These are phyloP conservation scores for Aspergillus nidulans DNA, from an alignment of 495 filamentous ascomycete genomes.

Conservation along the genomic window DNA sequence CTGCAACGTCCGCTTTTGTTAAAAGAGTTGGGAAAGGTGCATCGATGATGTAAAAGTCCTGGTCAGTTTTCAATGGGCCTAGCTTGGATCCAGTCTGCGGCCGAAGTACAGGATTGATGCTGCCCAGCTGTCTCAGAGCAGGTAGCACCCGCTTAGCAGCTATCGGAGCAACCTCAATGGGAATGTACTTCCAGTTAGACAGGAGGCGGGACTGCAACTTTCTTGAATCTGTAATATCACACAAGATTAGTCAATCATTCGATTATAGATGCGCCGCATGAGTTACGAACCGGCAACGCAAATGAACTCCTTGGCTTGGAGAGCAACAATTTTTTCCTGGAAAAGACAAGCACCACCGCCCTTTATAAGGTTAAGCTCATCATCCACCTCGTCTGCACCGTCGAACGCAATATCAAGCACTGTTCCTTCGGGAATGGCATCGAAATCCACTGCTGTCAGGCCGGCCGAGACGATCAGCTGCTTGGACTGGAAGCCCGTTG, in stretches of 20 bases:
- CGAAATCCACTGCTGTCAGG: constrained; percentile 71
- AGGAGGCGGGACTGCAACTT: constrained; percentile 78
- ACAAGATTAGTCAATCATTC: background rate
- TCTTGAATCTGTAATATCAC: constrained; percentile 62
- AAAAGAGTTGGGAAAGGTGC: constrained; percentile 75
- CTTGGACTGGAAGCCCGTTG: constrained; percentile 86
- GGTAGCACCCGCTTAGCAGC: constrained; percentile 66
- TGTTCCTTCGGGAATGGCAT: constrained; percentile 56
- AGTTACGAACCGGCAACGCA: constrained; percentile 75
- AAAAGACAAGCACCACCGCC: constrained; percentile 94
- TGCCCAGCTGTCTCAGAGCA: constrained; percentile 66
- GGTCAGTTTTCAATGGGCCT: constrained; percentile 85
- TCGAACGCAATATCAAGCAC: constrained; percentile 83
- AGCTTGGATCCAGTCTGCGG: constrained; percentile 64
- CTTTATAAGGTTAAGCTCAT: constrained; percentile 93
- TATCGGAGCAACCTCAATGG: constrained; percentile 88
- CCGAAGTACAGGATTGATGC: constrained; percentile 61
- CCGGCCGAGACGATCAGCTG: constrained; percentile 75
- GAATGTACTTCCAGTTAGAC: constrained; percentile 76
- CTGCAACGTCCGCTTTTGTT: constrained; percentile 53
- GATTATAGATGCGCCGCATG: background rate
- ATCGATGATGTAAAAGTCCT: constrained; percentile 89
- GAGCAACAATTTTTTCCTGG: constrained; percentile 95
- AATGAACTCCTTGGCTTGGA: constrained; percentile 80
- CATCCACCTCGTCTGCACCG: constrained; percentile 95